Conservation (phyloP, 1,284 basidiomycete species). For the Hemileia vastatrix region DNA sequence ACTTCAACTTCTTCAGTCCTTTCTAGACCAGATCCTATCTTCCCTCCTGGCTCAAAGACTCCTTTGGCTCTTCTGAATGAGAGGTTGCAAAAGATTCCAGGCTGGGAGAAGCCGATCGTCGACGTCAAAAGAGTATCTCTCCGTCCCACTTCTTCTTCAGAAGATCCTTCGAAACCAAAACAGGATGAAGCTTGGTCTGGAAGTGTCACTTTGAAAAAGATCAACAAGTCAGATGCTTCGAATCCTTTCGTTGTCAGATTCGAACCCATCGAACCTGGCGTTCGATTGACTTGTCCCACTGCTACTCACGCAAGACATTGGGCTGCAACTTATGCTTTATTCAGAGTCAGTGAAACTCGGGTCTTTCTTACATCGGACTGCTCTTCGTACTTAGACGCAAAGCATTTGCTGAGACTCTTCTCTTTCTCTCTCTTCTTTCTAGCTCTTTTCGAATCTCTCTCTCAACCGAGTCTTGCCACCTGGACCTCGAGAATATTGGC, state of each 20-base stretch:
- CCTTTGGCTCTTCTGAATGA: conserved; percentile 44
- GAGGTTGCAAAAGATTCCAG: conserved; percentile 37
- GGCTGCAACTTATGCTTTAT: conserved; percentile 44
- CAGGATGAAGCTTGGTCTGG: conserved; percentile 27
- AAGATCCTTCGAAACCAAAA: background rate
- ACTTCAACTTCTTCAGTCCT: background rate
- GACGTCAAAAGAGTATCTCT: conserved; percentile 26
- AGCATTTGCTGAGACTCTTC: background rate
- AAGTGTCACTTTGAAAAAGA: conserved; percentile 37
- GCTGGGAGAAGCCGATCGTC: conserved; percentile 40
- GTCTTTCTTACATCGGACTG: background rate
- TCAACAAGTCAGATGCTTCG: conserved; percentile 39
- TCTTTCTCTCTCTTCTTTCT: background rate
- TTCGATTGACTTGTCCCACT: conserved; percentile 29
- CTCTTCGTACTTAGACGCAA: background rate
- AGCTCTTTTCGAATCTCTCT: conserved; percentile 36
- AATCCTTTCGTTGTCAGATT: conserved; percentile 35
- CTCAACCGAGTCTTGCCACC: conserved; percentile 38
- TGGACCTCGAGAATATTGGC: conserved; percentile 42
- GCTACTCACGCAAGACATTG: conserved; percentile 38
- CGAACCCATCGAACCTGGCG: conserved; percentile 38
- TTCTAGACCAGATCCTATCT: conserved; percentile 25
- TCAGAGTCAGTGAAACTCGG: conserved; percentile 27
- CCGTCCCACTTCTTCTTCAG: background rate
- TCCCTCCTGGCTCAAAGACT: conserved; percentile 43